Conservation (phyloP, 495 filamentous ascomycete species). For the Daldinia caldariorum region DNA sequence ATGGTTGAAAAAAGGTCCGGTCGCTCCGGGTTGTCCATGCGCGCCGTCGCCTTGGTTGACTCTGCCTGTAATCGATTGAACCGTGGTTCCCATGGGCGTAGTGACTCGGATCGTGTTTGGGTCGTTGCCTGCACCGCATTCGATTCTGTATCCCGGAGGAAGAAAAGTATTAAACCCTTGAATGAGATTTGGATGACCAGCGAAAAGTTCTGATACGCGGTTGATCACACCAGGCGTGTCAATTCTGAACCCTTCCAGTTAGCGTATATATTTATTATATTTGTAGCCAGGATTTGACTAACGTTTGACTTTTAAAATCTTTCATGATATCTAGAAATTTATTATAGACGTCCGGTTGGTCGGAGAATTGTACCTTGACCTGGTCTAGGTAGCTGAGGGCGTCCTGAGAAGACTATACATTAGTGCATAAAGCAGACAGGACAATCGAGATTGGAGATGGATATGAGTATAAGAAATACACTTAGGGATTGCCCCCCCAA, state of each 20-base stretch:
- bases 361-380: slow-evolving; percentile 97
- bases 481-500: neutral
- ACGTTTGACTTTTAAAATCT: slow-evolving; percentile 99
- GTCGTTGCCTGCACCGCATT: slow-evolving; percentile 90
- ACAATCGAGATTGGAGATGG: slow-evolving; percentile 8
- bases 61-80: slow-evolving; percentile 63
- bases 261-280: slow-evolving; percentile 7
- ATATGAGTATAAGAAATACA: neutral
- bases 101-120: slow-evolving; percentile 97
- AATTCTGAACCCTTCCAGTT: slow-evolving; percentile 66
- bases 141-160: slow-evolving; percentile 95
- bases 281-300: slow-evolving; percentile 50
- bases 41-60: slow-evolving; percentile 54
- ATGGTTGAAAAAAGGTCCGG: slow-evolving; percentile 50
- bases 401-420: slow-evolving; percentile 66
- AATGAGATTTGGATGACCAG: slow-evolving; percentile 94
- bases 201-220: slow-evolving; percentile 94
- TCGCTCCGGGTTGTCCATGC: slow-evolving; percentile 49
- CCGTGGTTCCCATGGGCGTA: slow-evolving; percentile 83
- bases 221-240: slow-evolving; percentile 98
- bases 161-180: slow-evolving; percentile 99
- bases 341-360: slow-evolving; percentile 98
- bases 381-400: slow-evolving; percentile 97
- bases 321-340: slow-evolving; percentile 99
- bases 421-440: slow-evolving; percentile 33